Conservation (phyloP, 345 rosid species). For the Excoecaria cochinchinensis region DNA sequence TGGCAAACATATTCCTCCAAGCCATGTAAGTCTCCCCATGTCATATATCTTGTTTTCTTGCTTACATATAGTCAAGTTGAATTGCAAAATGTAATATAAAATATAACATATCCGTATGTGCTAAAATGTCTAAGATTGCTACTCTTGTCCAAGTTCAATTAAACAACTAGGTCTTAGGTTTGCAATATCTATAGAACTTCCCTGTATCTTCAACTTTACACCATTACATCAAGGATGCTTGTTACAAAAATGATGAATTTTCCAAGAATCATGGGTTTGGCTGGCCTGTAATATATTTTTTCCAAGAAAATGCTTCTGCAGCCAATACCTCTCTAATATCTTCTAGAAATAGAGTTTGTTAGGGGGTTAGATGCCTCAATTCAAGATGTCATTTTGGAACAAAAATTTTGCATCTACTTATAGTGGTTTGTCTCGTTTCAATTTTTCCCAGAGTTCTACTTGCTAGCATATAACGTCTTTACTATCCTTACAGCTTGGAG, state of each 20-base stretch:
- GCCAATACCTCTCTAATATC: not conserved
- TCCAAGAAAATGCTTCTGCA: not conserved
- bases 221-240: not conserved
- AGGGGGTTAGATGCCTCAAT: not conserved
- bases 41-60: too few relatives aligned
- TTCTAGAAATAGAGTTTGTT: not conserved
- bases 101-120: not conserved
- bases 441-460: not conserved
- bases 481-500: not conserved
- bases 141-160: not conserved
- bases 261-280: not conserved
- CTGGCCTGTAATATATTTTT: not conserved
- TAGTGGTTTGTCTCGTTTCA: not conserved
- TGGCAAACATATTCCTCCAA: constrained; percentile 97
- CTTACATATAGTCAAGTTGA: too few relatives aligned
- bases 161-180: not conserved
- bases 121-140: not conserved
- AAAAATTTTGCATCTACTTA: not conserved
- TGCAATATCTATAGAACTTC: not conserved
- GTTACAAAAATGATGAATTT: not conserved
- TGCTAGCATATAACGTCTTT: not conserved
- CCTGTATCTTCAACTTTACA: not conserved
- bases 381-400: not conserved
- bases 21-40: constrained; percentile 58
- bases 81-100: too few relatives aligned